Evolutionary conservation across 1,284 basidiomycete species (phyloP).

Genomic region (Tilletia walkeri): DNA sequence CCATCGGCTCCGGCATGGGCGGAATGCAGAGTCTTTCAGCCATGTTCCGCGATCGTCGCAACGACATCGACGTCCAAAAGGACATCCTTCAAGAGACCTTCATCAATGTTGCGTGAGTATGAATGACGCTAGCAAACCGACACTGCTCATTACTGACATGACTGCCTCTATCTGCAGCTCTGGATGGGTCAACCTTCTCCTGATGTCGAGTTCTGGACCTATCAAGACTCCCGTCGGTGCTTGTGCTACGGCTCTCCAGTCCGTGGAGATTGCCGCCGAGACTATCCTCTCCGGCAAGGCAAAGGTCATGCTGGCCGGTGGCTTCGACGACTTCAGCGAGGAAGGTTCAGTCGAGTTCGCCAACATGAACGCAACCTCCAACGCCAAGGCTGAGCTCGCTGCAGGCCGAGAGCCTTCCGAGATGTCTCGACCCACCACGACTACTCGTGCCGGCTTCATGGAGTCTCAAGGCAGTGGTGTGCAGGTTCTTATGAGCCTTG

Average conservation of each 20-base stretch:
- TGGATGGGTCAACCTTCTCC: slow-evolving; percentile 92
- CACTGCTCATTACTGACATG: slow-evolving; percentile 58
- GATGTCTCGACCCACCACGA: slow-evolving; percentile 95
- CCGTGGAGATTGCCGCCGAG: slow-evolving; percentile 95
- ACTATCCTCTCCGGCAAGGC: slow-evolving; percentile 91
- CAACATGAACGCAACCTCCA: slow-evolving; percentile 99
- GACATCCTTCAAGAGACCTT: slow-evolving; percentile 94
- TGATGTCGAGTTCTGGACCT: slow-evolving; percentile 65
- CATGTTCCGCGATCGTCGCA: slow-evolving; percentile 98
- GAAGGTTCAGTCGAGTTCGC: slow-evolving; percentile 91
- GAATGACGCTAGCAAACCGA: too few relatives aligned
- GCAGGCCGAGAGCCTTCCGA: slow-evolving; percentile 97
- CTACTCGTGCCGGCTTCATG: slow-evolving; percentile 72
- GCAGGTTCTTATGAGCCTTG: slow-evolving; percentile 93
- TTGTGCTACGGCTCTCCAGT: slow-evolving; percentile 95
- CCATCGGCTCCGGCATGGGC: slow-evolving; percentile 81
- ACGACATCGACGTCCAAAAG: slow-evolving; percentile 95
- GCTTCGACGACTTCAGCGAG: slow-evolving; percentile 95
- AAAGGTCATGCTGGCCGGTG: slow-evolving; percentile 98
- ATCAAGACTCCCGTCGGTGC: slow-evolving; percentile 99
- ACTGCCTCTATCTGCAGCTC: slow-evolving; percentile 63
- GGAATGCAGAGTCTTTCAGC: slow-evolving; percentile 64
- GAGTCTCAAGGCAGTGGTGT: slow-evolving; percentile 95
- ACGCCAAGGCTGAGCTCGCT: slow-evolving; percentile 91
- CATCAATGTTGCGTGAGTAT: slow-evolving; percentile 26